phyloP scores from a whole-genome alignment of 2,329 filamentous ascomycete species.

The Fusarium sp. region DNA sequence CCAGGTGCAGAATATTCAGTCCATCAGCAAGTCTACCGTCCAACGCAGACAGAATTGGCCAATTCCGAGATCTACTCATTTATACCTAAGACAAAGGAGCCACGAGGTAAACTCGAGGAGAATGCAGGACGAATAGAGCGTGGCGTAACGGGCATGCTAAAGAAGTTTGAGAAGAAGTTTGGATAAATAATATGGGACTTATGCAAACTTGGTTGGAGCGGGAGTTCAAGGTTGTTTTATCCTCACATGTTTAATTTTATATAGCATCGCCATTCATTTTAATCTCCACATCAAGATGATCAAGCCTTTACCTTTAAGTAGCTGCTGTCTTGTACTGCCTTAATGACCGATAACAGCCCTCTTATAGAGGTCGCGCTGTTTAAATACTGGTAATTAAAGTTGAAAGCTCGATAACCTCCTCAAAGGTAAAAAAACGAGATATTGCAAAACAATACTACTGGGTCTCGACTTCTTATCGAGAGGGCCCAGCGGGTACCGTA shows the following conservation, averaged over 20 bases:
- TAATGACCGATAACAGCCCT: too few species aligned
- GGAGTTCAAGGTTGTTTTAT: constrained; percentile 23
- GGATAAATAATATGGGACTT: constrained; percentile 46
- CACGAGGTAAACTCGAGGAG: constrained; percentile 66
- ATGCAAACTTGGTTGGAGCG: background rate
- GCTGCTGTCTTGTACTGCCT: background rate
- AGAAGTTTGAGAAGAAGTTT: constrained; percentile 82
- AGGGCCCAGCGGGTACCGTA: background rate
- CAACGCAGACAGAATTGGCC: constrained; percentile 67
- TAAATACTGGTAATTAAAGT: background rate
- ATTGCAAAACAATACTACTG: background rate
- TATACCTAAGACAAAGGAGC: constrained; percentile 53
- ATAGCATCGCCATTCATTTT: background rate
- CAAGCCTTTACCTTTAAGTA: background rate
- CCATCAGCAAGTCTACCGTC: constrained; percentile 75
- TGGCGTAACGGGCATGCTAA: constrained; percentile 75
- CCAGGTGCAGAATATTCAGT: constrained; percentile 60
- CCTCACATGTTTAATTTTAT: constrained; percentile 8
- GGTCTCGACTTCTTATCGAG: background rate
- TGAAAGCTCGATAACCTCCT: background rate
- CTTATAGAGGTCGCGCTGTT: background rate
- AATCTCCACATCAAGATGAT: background rate
- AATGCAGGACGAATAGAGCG: constrained; percentile 73
- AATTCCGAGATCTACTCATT: constrained; percentile 48
- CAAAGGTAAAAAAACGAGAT: background rate